Conservation (phyloP, 768 basidiomycete species). For the Royoungia palumana region DNA sequence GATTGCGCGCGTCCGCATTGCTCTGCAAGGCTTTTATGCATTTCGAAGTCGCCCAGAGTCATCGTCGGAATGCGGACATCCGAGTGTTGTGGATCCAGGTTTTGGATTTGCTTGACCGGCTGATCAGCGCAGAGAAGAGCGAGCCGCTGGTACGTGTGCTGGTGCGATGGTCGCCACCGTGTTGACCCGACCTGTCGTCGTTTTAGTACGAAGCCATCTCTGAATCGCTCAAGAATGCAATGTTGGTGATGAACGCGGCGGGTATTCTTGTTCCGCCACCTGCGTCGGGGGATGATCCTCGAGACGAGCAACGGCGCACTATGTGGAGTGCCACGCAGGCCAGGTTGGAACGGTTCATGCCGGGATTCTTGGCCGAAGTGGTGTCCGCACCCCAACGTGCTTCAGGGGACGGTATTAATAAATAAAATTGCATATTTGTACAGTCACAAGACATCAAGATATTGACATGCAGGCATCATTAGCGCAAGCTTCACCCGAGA, state of each 20-base stretch:
- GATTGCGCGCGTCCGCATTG: conserved; percentile 82
- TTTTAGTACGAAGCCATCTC: conserved; percentile 92
- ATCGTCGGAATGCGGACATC: conserved; percentile 53
- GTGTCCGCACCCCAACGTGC: conserved; percentile 41
- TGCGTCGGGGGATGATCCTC: conserved; percentile 41
- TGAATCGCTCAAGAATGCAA: conserved; percentile 94
- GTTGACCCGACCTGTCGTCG: conserved; percentile 6
- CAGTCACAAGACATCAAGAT: conserved; percentile 3
- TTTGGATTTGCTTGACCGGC: conserved; percentile 80
- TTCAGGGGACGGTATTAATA: conserved; percentile 3
- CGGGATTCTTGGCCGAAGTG: conserved; percentile 79
- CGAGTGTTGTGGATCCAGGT: conserved; percentile 84
- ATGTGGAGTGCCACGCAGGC: conserved; percentile 86
- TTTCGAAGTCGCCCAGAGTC: conserved; percentile 72
- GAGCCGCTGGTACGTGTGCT: conserved; percentile 68
- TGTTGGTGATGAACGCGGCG: conserved; percentile 93
- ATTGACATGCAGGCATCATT: too few species aligned
- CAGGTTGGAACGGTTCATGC: conserved; percentile 86
- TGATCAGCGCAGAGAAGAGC: conserved; percentile 82
- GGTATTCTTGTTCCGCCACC: conserved; percentile 69
- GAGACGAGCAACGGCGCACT: conserved; percentile 55
- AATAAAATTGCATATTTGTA: conserved; percentile 1
- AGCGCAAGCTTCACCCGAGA: too few species aligned
- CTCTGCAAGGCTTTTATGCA: conserved; percentile 97
- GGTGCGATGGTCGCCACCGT: not conserved